phyloP scores from a whole-genome alignment of 164 flowering plant species.

The Dillenia suffruticosa region DNA sequence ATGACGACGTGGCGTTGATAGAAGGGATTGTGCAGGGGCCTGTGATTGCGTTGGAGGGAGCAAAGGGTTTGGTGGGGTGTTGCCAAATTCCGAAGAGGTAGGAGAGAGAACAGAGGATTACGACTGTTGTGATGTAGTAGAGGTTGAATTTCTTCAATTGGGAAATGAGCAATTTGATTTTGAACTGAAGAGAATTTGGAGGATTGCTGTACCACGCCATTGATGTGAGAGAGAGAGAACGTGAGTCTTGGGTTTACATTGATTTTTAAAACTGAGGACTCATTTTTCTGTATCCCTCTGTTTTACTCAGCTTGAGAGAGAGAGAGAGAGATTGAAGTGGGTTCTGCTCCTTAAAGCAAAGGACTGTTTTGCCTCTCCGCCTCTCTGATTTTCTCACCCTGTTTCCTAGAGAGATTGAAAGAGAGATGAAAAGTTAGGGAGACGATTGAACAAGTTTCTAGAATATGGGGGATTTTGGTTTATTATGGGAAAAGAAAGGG shows the following conservation, averaged over 20 bases:
- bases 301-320: not conserved
- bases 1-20: constrained; percentile 2
- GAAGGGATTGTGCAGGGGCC: not conserved
- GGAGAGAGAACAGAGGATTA: constrained; percentile 47
- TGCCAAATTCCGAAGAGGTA: constrained; percentile 57
- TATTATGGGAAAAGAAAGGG: too few relatives aligned
- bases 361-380: too few relatives aligned
- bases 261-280: not conserved
- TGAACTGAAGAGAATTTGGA: not conserved
- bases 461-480: too few relatives aligned
- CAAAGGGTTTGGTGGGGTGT: constrained; percentile 15
- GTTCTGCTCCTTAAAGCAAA: too few relatives aligned
- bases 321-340: not conserved
- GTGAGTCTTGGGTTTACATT: not conserved
- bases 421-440: too few relatives aligned
- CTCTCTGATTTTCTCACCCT: too few relatives aligned
- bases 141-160: constrained; percentile 33
- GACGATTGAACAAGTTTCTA: too few relatives aligned
- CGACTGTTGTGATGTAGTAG: constrained; percentile 12
- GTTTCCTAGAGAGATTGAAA: too few relatives aligned
- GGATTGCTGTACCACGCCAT: constrained; percentile 10
- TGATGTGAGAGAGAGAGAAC: not conserved
- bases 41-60: not conserved
- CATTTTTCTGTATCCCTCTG: too few relatives aligned
- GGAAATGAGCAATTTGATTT: not conserved